Conservation (phyloP, 805 yeast genomes). For the Saturnispora sanitii region DNA sequence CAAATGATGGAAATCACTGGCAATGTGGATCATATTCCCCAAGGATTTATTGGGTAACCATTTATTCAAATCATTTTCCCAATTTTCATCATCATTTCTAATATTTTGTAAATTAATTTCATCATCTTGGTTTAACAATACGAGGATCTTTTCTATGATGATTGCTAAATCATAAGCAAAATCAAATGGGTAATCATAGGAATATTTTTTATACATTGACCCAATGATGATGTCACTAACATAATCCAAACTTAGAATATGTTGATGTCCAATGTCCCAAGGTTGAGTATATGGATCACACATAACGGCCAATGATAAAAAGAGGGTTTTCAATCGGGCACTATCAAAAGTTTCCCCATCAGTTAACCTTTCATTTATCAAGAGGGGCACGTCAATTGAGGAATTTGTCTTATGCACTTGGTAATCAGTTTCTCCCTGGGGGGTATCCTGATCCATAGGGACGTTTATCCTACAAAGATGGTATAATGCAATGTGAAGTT, state of each 20-base stretch:
- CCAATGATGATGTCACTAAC: constrained; percentile 43
- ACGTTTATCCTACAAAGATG: constrained; percentile 19
- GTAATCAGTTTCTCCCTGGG: no score
- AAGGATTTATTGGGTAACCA: constrained; percentile 32
- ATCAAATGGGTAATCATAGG: constrained; percentile 26
- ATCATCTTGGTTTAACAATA: constrained; percentile 32
- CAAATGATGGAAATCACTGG: constrained; percentile 28
- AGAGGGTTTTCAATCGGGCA: constrained; percentile 16
- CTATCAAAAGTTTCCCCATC: neutral
- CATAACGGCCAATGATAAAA: constrained; percentile 28
- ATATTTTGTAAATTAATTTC: constrained; percentile 32
- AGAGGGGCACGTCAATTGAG: neutral
- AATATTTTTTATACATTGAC: constrained; percentile 25
- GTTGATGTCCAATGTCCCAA: constrained; percentile 40
- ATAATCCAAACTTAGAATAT: constrained; percentile 46
- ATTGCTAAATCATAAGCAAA: constrained; percentile 24
- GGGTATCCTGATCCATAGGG: constrained; percentile 9
- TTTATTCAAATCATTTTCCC: constrained; percentile 24
- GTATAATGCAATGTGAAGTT: constrained; percentile 25
- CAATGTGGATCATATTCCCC: constrained; percentile 16
- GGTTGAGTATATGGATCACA: constrained; percentile 68
- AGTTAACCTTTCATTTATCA: constrained; percentile 1
- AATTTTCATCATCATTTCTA: constrained; percentile 30
- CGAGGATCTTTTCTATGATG: constrained; percentile 31
- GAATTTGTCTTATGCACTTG: constrained; percentile 6